These are phyloP conservation scores for Coccomyxa sp. DNA, from an alignment of 139 green algal species.

Conservation along the genomic window DNA sequence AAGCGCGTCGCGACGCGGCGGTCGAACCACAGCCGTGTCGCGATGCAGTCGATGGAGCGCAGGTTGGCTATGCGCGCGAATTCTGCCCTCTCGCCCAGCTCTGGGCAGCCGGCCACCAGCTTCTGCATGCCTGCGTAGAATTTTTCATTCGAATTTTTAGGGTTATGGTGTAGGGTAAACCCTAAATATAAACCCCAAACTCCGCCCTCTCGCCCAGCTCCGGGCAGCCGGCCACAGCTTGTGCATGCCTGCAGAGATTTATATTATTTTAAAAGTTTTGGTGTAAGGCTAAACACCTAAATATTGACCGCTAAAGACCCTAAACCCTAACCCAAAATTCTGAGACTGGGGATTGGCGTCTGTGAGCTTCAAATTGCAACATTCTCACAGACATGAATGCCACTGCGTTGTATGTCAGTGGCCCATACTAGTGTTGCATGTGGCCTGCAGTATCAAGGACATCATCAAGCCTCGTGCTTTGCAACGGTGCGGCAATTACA, in stretches of 20 bases:
- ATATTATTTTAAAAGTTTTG: not conserved
- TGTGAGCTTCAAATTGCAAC: too few relatives aligned
- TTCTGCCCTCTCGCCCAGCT: constrained; percentile 47
- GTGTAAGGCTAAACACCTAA: not conserved
- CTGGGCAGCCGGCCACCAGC: constrained; percentile 52
- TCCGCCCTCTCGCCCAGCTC: constrained; percentile 46
- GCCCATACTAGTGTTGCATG: too few relatives aligned
- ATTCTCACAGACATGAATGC: too few relatives aligned
- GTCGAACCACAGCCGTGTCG: constrained; percentile 69
- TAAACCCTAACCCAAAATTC: too few relatives aligned
- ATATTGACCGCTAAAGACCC: too few relatives aligned
- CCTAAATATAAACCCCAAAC: constrained; percentile 44
- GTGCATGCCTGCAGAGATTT: constrained; percentile 64
- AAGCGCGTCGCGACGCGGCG: constrained; percentile 48
- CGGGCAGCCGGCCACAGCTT: constrained; percentile 60
- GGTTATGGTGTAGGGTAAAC: not conserved
- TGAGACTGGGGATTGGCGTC: too few relatives aligned
- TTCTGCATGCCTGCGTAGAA: constrained; percentile 72
- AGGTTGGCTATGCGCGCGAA: constrained; percentile 76
- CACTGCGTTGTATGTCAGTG: too few relatives aligned
- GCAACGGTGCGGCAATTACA: too few relatives aligned
- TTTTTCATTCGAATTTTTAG: not conserved
- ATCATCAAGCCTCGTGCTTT: too few relatives aligned
- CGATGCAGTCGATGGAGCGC: constrained; percentile 62
- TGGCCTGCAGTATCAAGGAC: too few relatives aligned